Base-by-base conservation (phyloP, 2,329 filamentous ascomycete genomes). In the Tolypocladium nubicola region DNA sequence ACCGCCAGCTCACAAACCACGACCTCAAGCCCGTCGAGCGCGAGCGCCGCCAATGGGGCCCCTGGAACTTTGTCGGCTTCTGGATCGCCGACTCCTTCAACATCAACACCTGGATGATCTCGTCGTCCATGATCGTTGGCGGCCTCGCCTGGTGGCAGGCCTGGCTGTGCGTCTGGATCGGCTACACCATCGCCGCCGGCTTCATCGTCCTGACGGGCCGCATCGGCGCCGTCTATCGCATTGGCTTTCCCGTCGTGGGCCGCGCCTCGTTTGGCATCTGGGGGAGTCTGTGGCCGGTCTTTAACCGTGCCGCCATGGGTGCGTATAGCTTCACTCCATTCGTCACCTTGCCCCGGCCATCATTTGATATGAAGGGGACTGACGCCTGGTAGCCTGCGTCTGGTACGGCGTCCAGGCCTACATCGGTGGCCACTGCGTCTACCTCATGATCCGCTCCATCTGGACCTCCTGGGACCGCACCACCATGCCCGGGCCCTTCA, bases 31-130 rank as follows among this genome's bases (percentile, higher is more conserved):
- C 84, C 66, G 90, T 97, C 55, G 90, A 95, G 68, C 85, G 84
- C 19, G 84, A 83, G 61, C 83, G 90, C 58, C 84, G 92, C 56
- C 83, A 89, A 80, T 97, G 92, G 91, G 85, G 85, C 21, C 76
- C 87, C 37, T 90, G 88, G 84, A 96, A 96, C 71, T 96, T 91
- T 68, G 87, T 96, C 45, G 88, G 84, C 16, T 94, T 94, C 69
- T 93, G 89, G 89, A 81, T 94, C 66, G 87, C 88, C 37, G 89
- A 93, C 72, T 88, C 84, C 0, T 90, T 92, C 75, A 93, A 93
- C 70, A 90, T 94, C 68, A 94, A 93, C 72, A 94, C 90, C 1
- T 95, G 90, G 91, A 96, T 95, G 89, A 94, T 95, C 61, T 88
- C 89, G 0, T 90, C 88, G 1, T 85, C 88, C 41, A 91, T 90